Percentiles rank a stretch among this genome's conserved stretches.
Evolutionary conservation across 495 filamentous ascomycete genomes (phyloP).

Genomic region (Aspergillus coremiiformis): DNA sequence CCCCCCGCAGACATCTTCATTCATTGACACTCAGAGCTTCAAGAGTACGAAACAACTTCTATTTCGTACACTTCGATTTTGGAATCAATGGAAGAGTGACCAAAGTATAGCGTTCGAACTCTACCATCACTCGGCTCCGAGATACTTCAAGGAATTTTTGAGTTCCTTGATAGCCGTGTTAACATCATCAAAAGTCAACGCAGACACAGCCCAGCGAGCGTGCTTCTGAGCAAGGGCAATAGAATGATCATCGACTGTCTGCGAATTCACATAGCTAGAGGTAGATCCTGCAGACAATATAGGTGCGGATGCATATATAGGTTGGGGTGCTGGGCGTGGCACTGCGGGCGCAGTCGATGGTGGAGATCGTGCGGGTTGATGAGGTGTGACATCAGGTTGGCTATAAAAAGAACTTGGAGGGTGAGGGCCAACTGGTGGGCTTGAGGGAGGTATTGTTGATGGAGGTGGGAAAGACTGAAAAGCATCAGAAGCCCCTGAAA

Average conservation of each 20-base stretch:
- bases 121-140: constrained; percentile 30
- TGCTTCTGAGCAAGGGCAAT: constrained; percentile 84
- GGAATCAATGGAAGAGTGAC: not conserved
- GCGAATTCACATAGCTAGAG: constrained; percentile 15
- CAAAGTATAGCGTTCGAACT: not conserved
- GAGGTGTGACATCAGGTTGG: constrained; percentile 13
- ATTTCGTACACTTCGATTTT: not conserved
- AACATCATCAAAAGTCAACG: constrained; percentile 93
- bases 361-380: constrained; percentile 16
- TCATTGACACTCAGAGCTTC: not conserved
- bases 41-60: not conserved
- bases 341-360: constrained; percentile 11
- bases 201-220: constrained; percentile 94
- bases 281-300: constrained; percentile 11
- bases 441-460: constrained; percentile 16
- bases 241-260: constrained; percentile 59
- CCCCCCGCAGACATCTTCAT: not conserved
- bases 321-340: constrained; percentile 13
- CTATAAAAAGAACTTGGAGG: constrained; percentile 31
- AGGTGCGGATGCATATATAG: constrained; percentile 17
- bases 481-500: constrained; percentile 18
- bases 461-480: constrained; percentile 46
- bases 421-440: constrained; percentile 20
- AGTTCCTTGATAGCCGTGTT: constrained; percentile 84
- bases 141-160: constrained; percentile 54